A percentile compares a stretch with the other conserved stretches of the same genome.
These are phyloP conservation scores for Aureobasidium sp. DNA, from an alignment of 2,329 filamentous ascomycete species.

Conservation along the genomic window DNA sequence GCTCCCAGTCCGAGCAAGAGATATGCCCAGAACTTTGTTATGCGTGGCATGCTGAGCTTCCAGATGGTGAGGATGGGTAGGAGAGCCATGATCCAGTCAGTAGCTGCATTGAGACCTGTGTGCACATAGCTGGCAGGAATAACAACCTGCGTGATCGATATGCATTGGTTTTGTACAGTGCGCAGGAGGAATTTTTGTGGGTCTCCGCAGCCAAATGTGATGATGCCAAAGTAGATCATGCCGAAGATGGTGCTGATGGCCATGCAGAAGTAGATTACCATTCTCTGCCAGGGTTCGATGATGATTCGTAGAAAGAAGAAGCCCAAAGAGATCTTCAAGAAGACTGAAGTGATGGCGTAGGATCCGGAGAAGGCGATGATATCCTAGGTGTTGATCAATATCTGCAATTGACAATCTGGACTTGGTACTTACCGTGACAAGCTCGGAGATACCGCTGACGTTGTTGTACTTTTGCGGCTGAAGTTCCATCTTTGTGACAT, in stretches of 20 bases:
- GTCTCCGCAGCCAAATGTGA: constrained; percentile 8
- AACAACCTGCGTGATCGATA: background rate
- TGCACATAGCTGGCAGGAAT: constrained; percentile 16
- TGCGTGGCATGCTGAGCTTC: constrained; percentile 16
- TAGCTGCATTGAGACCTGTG: constrained; percentile 15
- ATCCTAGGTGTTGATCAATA: background rate
- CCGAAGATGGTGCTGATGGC: constrained; percentile 1
- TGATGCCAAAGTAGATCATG: constrained; percentile 7
- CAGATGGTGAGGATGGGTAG: constrained; percentile 15
- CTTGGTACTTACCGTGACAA: background rate
- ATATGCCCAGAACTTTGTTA: constrained; percentile 16
- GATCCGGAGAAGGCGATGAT: constrained; percentile 9
- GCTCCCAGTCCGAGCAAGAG: constrained; percentile 15
- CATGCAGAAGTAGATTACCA: background rate
- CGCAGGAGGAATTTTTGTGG: background rate
- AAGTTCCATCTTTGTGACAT: background rate
- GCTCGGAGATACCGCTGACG: background rate
- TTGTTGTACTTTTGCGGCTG: constrained; percentile 10
- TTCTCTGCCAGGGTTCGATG: constrained; percentile 15
- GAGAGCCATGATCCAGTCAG: constrained; percentile 17
- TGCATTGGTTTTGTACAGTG: constrained; percentile 13
- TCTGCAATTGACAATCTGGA: too few relatives aligned
- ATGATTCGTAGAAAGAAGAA: constrained; percentile 19
- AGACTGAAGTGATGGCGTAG: constrained; percentile 14
- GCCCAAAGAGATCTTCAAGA: constrained; percentile 18